Evolutionary conservation across 1,284 basidiomycete species (phyloP).

Genomic region (Flammula alnicola): DNA sequence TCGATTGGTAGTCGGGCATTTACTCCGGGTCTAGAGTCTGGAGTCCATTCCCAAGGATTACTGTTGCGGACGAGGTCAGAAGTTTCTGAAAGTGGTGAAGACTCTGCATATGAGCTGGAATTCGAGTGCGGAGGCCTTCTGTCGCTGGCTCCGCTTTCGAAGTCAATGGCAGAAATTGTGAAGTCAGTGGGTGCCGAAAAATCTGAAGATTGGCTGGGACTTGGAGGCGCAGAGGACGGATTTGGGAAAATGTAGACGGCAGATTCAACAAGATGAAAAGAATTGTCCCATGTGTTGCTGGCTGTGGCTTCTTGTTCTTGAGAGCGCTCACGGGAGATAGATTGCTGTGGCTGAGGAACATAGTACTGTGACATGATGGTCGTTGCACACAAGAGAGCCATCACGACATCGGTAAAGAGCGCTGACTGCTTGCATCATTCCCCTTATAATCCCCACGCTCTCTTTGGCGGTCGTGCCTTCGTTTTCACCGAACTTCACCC

Average conservation of each 20-base stretch:
- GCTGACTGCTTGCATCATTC: too few species aligned
- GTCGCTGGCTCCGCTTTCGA: not conserved
- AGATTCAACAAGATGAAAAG: constrained; percentile 11
- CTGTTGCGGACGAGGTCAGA: not conserved
- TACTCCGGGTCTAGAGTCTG: not conserved
- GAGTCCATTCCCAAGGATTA: not conserved
- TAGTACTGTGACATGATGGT: constrained; percentile 5
- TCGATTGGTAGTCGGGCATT: too few species aligned
- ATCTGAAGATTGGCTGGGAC: constrained; percentile 26
- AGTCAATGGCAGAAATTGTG: constrained; percentile 16
- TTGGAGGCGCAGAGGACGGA: constrained; percentile 28
- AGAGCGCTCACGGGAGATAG: not conserved
- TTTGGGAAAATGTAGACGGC: constrained; percentile 31
- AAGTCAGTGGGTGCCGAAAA: constrained; percentile 21
- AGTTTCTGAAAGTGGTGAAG: not conserved
- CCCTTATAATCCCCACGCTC: too few species aligned
- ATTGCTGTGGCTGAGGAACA: not conserved
- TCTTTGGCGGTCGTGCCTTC: too few species aligned
- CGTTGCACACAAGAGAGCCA: too few species aligned
- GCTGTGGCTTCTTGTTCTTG: not conserved
- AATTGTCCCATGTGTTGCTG: not conserved
- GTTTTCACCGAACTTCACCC: too few species aligned
- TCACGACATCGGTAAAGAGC: too few species aligned
- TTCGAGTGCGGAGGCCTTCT: not conserved
- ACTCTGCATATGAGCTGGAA: not conserved